These are phyloP conservation scores for Irpex sp. DNA, from an alignment of 1,284 basidiomycete genomes.

Conservation along the genomic window DNA sequence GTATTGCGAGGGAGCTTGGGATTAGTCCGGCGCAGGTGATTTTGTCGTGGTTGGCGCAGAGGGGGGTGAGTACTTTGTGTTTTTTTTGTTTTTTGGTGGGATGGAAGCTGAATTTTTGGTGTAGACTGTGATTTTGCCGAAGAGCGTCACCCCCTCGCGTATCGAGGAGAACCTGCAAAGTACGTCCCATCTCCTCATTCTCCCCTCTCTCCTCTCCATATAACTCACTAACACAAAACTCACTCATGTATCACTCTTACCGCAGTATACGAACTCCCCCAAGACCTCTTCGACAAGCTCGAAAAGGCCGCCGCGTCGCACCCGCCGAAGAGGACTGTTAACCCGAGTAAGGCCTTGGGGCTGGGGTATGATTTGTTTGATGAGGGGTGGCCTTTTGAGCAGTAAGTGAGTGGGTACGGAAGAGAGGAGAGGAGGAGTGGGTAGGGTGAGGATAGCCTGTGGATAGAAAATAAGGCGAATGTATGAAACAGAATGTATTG, in stretches of 20 bases:
- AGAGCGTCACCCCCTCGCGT: slow-evolving; percentile 70
- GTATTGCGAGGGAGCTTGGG: slow-evolving; percentile 49
- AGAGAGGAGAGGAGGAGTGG: too few relatives aligned
- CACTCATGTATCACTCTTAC: neutral
- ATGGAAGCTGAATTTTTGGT: neutral
- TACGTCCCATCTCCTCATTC: slow-evolving; percentile 24
- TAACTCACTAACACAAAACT: too few relatives aligned
- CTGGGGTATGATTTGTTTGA: slow-evolving; percentile 60
- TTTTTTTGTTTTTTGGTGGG: neutral
- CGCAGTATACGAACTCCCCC: slow-evolving; percentile 48
- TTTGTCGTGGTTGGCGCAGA: slow-evolving; percentile 77
- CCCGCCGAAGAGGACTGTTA: slow-evolving; percentile 45
- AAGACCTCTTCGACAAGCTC: slow-evolving; percentile 50
- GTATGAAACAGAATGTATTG: too few relatives aligned
- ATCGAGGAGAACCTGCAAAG: slow-evolving; percentile 68
- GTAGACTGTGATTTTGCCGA: slow-evolving; percentile 69
- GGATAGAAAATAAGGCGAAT: too few relatives aligned
- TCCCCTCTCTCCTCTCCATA: too few relatives aligned
- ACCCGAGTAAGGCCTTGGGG: slow-evolving; percentile 60
- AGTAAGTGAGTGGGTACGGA: neutral
- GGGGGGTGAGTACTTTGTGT: slow-evolving; percentile 47
- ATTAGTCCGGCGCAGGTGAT: slow-evolving; percentile 77
- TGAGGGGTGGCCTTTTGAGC: slow-evolving; percentile 21
- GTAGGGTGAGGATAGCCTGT: too few relatives aligned
- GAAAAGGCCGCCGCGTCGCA: slow-evolving; percentile 57